Evolutionary conservation across 345 rosid species (phyloP).

Genomic region (Eucalyptus microcorys): DNA sequence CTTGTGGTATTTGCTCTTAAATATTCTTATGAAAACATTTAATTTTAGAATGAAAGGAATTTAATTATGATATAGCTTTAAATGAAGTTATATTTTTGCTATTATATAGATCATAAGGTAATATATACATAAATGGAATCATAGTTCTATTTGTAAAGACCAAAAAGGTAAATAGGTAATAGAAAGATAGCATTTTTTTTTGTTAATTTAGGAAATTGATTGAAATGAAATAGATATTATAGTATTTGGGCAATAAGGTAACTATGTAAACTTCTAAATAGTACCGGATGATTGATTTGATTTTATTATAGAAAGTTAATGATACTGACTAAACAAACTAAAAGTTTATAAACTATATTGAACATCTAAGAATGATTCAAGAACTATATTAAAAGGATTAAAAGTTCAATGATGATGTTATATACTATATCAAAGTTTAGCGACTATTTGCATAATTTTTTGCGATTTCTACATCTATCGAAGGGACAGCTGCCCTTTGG

Average conservation of each 20-base stretch:
- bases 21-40: neutral
- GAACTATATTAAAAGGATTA: neutral
- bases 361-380: neutral
- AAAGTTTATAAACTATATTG: neutral
- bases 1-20: neutral
- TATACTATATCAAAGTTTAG: neutral
- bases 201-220: neutral
- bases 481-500: neutral
- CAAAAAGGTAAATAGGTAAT: neutral
- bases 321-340: neutral
- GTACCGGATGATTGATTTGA: neutral
- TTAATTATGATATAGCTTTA: neutral
- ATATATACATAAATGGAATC: neutral
- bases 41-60: neutral
- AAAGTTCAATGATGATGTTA: neutral
- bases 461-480: neutral
- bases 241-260: fast-evolving
- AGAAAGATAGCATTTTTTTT: neutral
- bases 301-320: neutral
- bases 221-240: neutral
- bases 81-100: too few species aligned
- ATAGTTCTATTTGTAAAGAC: neutral
- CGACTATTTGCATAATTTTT: neutral
- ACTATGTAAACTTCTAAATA: neutral
- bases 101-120: neutral